A percentile compares a stretch with the other conserved stretches of the same genome.
phyloP scores from a whole-genome alignment of 805 yeast genomes.

The Barnettozyma populi region DNA sequence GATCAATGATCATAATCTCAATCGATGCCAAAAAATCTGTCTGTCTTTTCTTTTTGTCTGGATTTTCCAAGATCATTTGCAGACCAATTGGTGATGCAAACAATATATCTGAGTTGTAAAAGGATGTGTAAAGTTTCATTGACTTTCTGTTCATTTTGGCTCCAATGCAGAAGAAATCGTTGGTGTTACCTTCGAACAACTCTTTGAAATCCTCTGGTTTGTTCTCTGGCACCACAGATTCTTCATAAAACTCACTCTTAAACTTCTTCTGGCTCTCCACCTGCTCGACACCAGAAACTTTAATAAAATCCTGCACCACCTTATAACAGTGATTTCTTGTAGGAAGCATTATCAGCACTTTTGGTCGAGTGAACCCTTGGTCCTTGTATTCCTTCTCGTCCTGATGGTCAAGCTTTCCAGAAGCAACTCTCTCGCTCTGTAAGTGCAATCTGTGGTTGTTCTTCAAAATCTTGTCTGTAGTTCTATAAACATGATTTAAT shows the following conservation, averaged over 20 bases:
- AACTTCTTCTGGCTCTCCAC: slow-evolving; percentile 80
- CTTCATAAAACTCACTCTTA: slow-evolving; percentile 58
- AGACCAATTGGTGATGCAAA: slow-evolving; percentile 91
- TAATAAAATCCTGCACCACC: slow-evolving; percentile 55
- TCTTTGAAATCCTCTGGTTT: slow-evolving; percentile 84
- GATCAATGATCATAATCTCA: slow-evolving; percentile 76
- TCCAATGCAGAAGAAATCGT: slow-evolving; percentile 91
- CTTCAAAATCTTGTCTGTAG: slow-evolving; percentile 78
- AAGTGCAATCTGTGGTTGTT: slow-evolving; percentile 56
- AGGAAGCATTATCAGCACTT: slow-evolving; percentile 76
- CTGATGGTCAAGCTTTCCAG: slow-evolving; percentile 30
- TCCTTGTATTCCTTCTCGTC: slow-evolving; percentile 67
- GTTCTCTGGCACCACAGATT: slow-evolving; percentile 36
- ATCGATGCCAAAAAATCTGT: slow-evolving; percentile 85
- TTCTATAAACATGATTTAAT: slow-evolving; percentile 78
- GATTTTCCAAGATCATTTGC: slow-evolving; percentile 68
- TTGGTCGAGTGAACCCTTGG: slow-evolving; percentile 95
- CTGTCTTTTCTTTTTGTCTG: slow-evolving; percentile 51
- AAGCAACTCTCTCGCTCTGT: slow-evolving; percentile 36
- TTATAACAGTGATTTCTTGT: slow-evolving; percentile 75
- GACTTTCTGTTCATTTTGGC: slow-evolving; percentile 85
- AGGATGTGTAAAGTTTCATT: slow-evolving; percentile 75
- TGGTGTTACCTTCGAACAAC: slow-evolving; percentile 81
- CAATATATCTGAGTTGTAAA: slow-evolving; percentile 79
- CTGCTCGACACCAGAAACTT: slow-evolving; percentile 62